Evolutionary conservation across 1,139 yeast species (phyloP).

Genomic region (Diutina mesorugosa): DNA sequence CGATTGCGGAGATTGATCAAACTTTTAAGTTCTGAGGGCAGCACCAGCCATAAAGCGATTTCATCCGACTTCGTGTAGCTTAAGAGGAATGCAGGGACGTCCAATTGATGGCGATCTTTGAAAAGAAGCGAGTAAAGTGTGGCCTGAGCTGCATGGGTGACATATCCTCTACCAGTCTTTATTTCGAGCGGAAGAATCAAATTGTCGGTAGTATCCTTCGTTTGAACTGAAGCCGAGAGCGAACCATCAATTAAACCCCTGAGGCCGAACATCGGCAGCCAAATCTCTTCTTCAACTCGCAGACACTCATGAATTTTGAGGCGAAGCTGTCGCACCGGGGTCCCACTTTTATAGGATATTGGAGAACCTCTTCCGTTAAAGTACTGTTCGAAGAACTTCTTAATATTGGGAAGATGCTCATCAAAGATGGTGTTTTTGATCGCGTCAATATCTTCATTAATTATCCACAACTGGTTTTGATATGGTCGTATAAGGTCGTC

Average conservation of each 20-base stretch:
- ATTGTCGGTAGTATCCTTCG: constrained; percentile 18
- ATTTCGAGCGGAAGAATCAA: constrained; percentile 72
- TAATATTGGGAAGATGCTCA: not conserved
- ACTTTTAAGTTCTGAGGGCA: constrained; percentile 47
- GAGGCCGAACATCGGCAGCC: constrained; percentile 89
- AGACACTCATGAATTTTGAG: constrained; percentile 11
- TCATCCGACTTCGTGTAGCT: constrained; percentile 56
- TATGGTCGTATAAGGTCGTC: not conserved
- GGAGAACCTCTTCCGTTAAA: not conserved
- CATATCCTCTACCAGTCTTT: constrained; percentile 63
- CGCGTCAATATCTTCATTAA: not conserved
- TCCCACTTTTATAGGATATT: not conserved
- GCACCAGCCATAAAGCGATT: constrained; percentile 43
- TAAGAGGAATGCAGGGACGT: constrained; percentile 51
- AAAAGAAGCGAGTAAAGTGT: constrained; percentile 71
- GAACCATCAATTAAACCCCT: constrained; percentile 88
- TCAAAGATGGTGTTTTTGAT: not conserved
- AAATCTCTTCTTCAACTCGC: constrained; percentile 81
- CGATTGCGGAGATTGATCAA: constrained; percentile 59
- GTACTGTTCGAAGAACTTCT: not conserved
- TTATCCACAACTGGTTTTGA: not conserved
- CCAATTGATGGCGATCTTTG: constrained; percentile 65
- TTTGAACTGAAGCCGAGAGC: constrained; percentile 40
- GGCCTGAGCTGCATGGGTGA: constrained; percentile 79
- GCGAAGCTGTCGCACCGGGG: not conserved